Conservation (phyloP, 352 stramenopile genomes). For the Globisporangium echinulatum region DNA sequence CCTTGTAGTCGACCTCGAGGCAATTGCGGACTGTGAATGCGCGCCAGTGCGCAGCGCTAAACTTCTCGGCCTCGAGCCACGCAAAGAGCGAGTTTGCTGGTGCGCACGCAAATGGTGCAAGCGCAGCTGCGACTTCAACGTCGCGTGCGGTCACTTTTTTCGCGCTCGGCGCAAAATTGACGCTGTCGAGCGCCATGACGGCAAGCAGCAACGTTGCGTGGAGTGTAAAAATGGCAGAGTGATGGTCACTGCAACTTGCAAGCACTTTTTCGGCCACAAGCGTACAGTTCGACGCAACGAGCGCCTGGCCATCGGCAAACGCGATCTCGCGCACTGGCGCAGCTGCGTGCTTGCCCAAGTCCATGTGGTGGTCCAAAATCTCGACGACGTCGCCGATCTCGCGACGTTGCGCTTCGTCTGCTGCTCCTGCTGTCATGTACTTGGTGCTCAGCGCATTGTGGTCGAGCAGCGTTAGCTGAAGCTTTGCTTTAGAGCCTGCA, state of each 20-base stretch:
- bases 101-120: conserved; percentile 44
- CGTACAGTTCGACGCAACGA: conserved; percentile 72
- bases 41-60: conserved; percentile 53
- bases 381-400: conserved; percentile 41
- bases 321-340: conserved; percentile 47
- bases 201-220: conserved; percentile 60
- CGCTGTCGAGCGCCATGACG: conserved; percentile 72
- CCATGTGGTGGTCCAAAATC: conserved; percentile 79
- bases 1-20: conserved; percentile 77
- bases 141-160: conserved; percentile 77
- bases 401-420: not conserved
- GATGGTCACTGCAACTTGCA: conserved; percentile 1
- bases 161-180: conserved; percentile 66
- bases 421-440: conserved; percentile 18
- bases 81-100: conserved; percentile 39
- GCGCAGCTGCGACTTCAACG: conserved; percentile 23
- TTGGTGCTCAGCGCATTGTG: conserved; percentile 71
- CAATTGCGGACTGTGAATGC: conserved; percentile 59
- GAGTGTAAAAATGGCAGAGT: not conserved
- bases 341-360: conserved; percentile 39
- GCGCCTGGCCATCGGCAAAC: conserved; percentile 56
- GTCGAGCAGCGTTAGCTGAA: conserved; percentile 59
- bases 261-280: conserved; percentile 64
- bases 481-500: not conserved
- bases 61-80: conserved; percentile 69